These are phyloP conservation scores for Stachybotrys elegans DNA, from an alignment of 2,329 filamentous ascomycete genomes.

Conservation along the genomic window DNA sequence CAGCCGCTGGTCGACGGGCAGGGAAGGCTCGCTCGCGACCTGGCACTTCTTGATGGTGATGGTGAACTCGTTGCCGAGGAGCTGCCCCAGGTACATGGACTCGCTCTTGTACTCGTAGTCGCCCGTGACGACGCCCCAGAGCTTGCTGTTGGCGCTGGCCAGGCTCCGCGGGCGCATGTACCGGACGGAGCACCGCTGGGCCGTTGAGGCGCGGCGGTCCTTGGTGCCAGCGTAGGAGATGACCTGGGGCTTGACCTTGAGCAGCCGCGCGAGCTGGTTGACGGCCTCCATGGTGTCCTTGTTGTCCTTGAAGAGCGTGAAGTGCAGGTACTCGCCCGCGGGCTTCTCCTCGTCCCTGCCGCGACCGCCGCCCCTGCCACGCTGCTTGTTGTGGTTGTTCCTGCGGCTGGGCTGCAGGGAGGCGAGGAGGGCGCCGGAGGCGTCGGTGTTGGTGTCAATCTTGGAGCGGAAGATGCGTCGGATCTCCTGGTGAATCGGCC, in stretches of 20 bases:
- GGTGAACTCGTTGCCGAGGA: constrained; percentile 85
- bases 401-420: constrained; percentile 50
- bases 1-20: constrained; percentile 21
- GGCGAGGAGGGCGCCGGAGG: constrained; percentile 58
- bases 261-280: constrained; percentile 66
- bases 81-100: constrained; percentile 74
- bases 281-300: constrained; percentile 93
- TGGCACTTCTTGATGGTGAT: constrained; percentile 85
- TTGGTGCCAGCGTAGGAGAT: constrained; percentile 83
- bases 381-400: constrained; percentile 31
- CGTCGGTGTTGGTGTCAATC: constrained; percentile 68
- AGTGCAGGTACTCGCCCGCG: constrained; percentile 75
- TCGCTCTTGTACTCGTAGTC: constrained; percentile 73
- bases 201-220: constrained; percentile 80
- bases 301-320: constrained; percentile 94
- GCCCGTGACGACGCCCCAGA: constrained; percentile 62
- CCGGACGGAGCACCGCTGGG: constrained; percentile 69
- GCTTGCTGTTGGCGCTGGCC: constrained; percentile 57
- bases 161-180: constrained; percentile 53
- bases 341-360: constrained; percentile 25
- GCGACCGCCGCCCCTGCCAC: constrained; percentile 17
- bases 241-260: constrained; percentile 69
- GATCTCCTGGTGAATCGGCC: constrained; percentile 54
- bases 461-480: constrained; percentile 75
- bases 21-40: constrained; percentile 39